Evolutionary conservation across 768 basidiomycete genomes (phyloP).

Genomic region (Naganishia kalamii): DNA sequence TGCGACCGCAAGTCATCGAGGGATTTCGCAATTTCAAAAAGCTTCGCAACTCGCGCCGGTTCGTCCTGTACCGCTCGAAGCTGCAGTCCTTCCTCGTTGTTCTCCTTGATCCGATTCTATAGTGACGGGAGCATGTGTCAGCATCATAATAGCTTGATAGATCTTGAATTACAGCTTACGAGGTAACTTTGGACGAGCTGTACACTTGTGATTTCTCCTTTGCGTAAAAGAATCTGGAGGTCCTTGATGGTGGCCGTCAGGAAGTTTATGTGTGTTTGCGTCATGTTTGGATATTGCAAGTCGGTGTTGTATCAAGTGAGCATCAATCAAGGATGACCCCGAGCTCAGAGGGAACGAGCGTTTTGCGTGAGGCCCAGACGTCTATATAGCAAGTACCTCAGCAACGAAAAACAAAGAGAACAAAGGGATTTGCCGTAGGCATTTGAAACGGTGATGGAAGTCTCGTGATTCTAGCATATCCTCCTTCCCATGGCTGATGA

Average conservation of each 20-base stretch:
- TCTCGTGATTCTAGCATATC: too few species aligned
- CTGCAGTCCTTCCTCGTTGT: background rate
- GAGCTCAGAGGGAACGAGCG: too few species aligned
- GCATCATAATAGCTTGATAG: too few species aligned
- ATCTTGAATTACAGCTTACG: background rate
- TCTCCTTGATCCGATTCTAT: background rate
- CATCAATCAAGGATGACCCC: too few species aligned
- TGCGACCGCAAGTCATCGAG: background rate
- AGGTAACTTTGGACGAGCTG: background rate
- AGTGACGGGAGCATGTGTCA: background rate
- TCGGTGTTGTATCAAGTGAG: too few species aligned
- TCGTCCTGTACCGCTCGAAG: constrained; percentile 4
- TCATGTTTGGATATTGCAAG: too few species aligned
- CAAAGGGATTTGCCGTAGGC: too few species aligned
- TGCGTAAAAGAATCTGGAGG: background rate
- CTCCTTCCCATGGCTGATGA: too few species aligned
- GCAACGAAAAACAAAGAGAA: too few species aligned
- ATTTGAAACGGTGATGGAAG: too few species aligned
- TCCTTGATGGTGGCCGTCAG: background rate
- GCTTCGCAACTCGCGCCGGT: background rate
- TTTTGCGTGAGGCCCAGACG: too few species aligned
- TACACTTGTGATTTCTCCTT: background rate
- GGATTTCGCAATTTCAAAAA: background rate
- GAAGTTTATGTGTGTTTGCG: background rate
- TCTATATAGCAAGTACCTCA: too few species aligned